Evolutionary conservation across 2,329 filamentous ascomycete species (phyloP), one percentile per base, ranked within the genome.

Genomic region (Pochonia chlamydosporia): DNA sequence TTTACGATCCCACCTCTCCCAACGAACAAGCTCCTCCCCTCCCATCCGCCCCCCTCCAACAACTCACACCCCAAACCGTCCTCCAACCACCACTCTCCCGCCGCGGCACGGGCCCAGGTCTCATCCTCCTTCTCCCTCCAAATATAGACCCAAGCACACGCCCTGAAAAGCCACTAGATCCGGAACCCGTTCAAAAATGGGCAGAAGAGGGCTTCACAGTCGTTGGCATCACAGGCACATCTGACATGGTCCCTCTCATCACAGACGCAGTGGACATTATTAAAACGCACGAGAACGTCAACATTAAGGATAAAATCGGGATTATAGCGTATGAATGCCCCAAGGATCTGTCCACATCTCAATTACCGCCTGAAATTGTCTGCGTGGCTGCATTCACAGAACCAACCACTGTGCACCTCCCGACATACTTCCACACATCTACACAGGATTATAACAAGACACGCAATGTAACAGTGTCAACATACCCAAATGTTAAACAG

Each of bases 161-260:
- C 11, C 53, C 10, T n/a, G 45, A 40, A 25, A 44, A 35, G 28
- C 37, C 42, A 3, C 31, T 50, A 14, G 51, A 51, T 40, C 58
- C 60, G 13, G 44, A 50, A 30, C 63, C 64, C 5, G 40, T 59
- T 33, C 57, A 60, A 39, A 67, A 68, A 56, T 68, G 64, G 63
- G 64, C 65, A 7, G 63, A 66, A 42, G 63, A 67, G 45, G 62
- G 64, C 3, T 68, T 61, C 49, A 54, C 60, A 2, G 61, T 64
- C 7, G 59, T 65, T 5, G 51, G 40, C 30, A 46, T 54, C 13
- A 49, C 49, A 2, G 18, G 8, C 18, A 11, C 20, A 10, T 0
- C 35, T 4, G 6, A 10, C 4, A 6, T 16, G 8, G 11, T 13
- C 13, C 20, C 45, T 16, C 45, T 20, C 5, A 41, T 41, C 3